A percentile compares a stretch with the other conserved stretches of the same genome.
Evolutionary conservation across 495 filamentous ascomycete genomes (phyloP).

Genomic region (Trichoderma parareesei): DNA sequence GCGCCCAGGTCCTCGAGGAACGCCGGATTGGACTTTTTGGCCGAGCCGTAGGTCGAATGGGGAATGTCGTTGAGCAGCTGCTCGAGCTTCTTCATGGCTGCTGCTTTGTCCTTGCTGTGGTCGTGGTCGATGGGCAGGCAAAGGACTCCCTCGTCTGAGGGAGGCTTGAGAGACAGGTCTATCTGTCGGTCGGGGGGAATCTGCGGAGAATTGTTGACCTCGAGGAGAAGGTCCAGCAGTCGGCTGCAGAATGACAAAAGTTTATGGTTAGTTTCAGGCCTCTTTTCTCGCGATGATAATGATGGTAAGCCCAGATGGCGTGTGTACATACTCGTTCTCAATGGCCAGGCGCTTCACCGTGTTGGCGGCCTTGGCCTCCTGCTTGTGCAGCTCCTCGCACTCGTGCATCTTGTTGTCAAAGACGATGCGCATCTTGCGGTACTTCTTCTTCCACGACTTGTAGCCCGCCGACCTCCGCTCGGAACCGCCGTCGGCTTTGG

Average conservation of each 20-base stretch:
- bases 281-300: neutral
- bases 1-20: constrained; percentile 36
- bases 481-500: constrained; percentile 4
- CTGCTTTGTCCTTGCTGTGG: constrained; percentile 19
- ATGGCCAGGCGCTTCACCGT: constrained; percentile 72
- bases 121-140: constrained; percentile 23
- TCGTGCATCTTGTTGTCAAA: constrained; percentile 79
- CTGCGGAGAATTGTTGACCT: constrained; percentile 72
- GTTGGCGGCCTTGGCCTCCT: constrained; percentile 68
- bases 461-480: constrained; percentile 15
- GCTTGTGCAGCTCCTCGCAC: constrained; percentile 65
- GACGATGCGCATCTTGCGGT: constrained; percentile 77
- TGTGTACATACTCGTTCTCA: constrained; percentile 60
- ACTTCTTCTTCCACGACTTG: constrained; percentile 73
- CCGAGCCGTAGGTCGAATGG: constrained; percentile 30
- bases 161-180: constrained; percentile 46
- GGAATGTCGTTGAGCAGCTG: constrained; percentile 34
- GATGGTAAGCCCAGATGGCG: neutral
- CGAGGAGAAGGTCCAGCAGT: constrained; percentile 74
- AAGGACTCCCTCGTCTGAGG: constrained; percentile 39
- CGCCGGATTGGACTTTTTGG: constrained; percentile 30
- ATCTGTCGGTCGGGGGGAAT: constrained; percentile 68
- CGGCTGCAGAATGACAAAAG: constrained; percentile 39
- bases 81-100: constrained; percentile 27
- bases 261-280: too few species aligned